These are phyloP conservation scores for Penicillium sp. DNA, from an alignment of 2,329 filamentous ascomycete species.

Conservation along the genomic window DNA sequence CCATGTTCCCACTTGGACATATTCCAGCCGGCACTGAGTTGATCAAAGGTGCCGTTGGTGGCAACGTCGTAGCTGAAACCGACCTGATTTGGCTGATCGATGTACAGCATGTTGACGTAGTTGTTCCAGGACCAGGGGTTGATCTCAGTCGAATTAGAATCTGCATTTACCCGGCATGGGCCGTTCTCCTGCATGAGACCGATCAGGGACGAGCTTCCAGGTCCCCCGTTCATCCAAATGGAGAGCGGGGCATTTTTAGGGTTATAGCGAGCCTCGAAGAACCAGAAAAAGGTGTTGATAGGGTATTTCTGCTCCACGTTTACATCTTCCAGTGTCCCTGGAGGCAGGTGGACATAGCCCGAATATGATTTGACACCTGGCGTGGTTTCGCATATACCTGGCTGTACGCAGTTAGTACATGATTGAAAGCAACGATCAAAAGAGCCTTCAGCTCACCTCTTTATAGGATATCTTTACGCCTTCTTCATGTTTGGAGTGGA, in stretches of 20 bases:
- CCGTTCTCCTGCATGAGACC: slow-evolving; percentile 51
- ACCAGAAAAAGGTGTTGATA: slow-evolving; percentile 64
- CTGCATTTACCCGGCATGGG: slow-evolving; percentile 51
- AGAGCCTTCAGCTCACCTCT: slow-evolving; percentile 30
- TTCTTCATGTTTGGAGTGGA: slow-evolving; percentile 42
- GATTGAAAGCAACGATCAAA: background rate
- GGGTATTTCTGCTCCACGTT: slow-evolving; percentile 49
- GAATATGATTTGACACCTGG: slow-evolving; percentile 54
- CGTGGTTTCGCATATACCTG: slow-evolving; percentile 55
- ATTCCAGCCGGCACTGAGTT: slow-evolving; percentile 24
- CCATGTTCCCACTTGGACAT: slow-evolving; percentile 26
- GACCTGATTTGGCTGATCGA: slow-evolving; percentile 61
- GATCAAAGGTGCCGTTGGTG: slow-evolving; percentile 39
- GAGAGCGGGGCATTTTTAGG: slow-evolving; percentile 54
- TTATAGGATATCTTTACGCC: slow-evolving; percentile 47
- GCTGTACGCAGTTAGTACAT: slow-evolving; percentile 25
- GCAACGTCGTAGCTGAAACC: slow-evolving; percentile 54
- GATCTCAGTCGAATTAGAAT: slow-evolving; percentile 48
- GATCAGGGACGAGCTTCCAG: slow-evolving; percentile 56
- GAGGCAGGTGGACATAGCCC: slow-evolving; percentile 57
- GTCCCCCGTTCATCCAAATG: slow-evolving; percentile 61
- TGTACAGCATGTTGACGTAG: slow-evolving; percentile 63
- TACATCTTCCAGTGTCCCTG: slow-evolving; percentile 40
- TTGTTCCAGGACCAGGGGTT: slow-evolving; percentile 63
- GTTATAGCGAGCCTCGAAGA: slow-evolving; percentile 55